Base-by-base conservation (phyloP, 2,329 filamentous ascomycete species). In the Hymenoscyphus fructigenus region DNA sequence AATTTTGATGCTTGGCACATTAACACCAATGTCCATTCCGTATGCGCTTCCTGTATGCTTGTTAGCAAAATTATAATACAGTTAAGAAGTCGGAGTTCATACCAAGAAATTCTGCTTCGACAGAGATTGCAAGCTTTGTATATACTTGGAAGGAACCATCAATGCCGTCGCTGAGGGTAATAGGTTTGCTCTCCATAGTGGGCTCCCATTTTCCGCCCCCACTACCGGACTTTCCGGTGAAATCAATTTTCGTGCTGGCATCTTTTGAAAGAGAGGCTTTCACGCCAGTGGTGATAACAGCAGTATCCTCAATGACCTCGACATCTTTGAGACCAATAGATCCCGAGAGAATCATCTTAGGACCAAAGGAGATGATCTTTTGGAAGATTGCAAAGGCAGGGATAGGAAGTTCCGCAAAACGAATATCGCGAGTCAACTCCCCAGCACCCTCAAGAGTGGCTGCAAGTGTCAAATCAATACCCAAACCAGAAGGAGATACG, bases 321-420 rank as follows among this genome's bases (percentile, higher is more conserved):
- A 23, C 15, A 12, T 60, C 38, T 26, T 60, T 60, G 14, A 60
- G 58, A 5, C 10, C 23, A 29, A 60, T 7, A 28, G 58, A 60
- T 3, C 6, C 38, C 34, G 58, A 32, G 3, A 60, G 0, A n/a
- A 60, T 60, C 14, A 60, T 60, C 14, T 60, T 60, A 6, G 58
- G 58, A 26, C 58, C 58, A 47, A 60, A 47, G 9, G 58, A 60
- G 12, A 60, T 28, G 15, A 60, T 60, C 34, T 47, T 44, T 17
- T 60, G 36, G 26, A 60, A 60, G n/a, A 60, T 28, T 4, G 58
- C 58, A 36, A 60, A 60, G 5, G 58, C 38, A 44, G 58, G 58
- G 9, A 50, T 50, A 32, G 58, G 23, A 20, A 60, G 10, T 26
- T 60, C 34, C 12, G 6, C 58, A 50, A 60, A 28, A 7, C 58